Evolutionary conservation across 208 protist genomes (phyloP).

Genomic region (Acanthamoeba royreba): DNA sequence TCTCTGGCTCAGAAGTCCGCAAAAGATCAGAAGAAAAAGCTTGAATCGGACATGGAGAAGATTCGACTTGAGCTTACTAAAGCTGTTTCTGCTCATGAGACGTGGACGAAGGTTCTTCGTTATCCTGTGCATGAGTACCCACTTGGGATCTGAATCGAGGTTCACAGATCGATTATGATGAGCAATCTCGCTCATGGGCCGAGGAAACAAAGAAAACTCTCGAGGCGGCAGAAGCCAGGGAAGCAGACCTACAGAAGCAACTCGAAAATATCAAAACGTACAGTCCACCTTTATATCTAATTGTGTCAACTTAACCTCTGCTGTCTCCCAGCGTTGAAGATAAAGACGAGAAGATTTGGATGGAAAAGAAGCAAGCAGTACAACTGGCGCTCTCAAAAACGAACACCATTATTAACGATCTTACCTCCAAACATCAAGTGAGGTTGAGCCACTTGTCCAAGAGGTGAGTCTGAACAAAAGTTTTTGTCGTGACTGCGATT

Average conservation of each 20-base stretch:
- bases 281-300: not conserved
- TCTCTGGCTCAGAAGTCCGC: conserved; percentile 49
- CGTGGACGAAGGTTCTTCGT: conserved; percentile 34
- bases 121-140: not conserved
- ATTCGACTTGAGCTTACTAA: not conserved
- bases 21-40: conserved; percentile 54
- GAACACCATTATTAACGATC: not conserved
- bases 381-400: not conserved
- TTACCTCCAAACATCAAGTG: not conserved
- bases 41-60: not conserved
- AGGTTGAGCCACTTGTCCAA: not conserved
- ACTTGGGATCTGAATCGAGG: not conserved
- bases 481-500: too few relatives aligned
- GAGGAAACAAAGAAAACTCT: not conserved
- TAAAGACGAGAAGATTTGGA: not conserved
- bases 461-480: not conserved
- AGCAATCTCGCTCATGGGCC: not conserved
- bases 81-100: not conserved
- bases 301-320: not conserved
- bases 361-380: not conserved
- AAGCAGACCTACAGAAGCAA: not conserved
- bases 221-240: not conserved
- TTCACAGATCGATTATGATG: not conserved
- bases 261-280: not conserved
- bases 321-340: not conserved